Conservation (phyloP, 2,329 filamentous ascomycete genomes). For the Penicillium sp. region DNA sequence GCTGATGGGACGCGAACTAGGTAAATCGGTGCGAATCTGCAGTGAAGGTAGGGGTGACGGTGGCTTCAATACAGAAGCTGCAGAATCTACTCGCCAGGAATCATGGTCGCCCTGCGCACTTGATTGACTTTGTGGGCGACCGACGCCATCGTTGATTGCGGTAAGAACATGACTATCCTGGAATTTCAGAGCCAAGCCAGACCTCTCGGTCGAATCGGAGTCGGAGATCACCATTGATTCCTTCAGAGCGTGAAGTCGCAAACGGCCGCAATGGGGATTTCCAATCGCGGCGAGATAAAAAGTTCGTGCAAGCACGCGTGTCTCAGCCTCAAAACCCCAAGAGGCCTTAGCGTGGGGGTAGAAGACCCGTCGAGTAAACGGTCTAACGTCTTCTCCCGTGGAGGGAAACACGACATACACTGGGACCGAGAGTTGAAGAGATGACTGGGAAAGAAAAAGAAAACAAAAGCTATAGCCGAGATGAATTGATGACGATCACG, state of each 20-base stretch:
- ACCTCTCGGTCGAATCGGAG: constrained; percentile 20
- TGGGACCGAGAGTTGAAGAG: neutral
- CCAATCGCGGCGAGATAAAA: constrained; percentile 10
- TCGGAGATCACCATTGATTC: constrained; percentile 14
- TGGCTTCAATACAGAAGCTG: constrained; percentile 11
- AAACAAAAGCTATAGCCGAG: neutral
- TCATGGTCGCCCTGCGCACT: neutral
- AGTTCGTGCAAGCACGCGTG: neutral
- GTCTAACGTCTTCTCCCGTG: constrained; percentile 3
- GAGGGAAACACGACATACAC: constrained; percentile 5
- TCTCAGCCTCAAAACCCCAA: constrained; percentile 24
- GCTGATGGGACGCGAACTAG: constrained; percentile 25
- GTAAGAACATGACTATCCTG: constrained; percentile 11
- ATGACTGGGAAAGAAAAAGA: neutral
- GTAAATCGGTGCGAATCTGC: constrained; percentile 38
- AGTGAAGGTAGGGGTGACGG: constrained; percentile 28
- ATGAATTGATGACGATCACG: constrained; percentile 4
- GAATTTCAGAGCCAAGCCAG: constrained; percentile 12
- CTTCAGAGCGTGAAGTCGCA: constrained; percentile 1
- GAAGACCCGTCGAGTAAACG: constrained; percentile 24
- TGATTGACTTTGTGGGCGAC: neutral
- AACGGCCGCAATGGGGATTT: constrained; percentile 2
- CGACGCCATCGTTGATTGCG: constrained; percentile 12
- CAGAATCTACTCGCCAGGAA: constrained; percentile 7
- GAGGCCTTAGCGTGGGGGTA: constrained; percentile 18